These are phyloP conservation scores for Paraphysoderma sedebokerense DNA, from an alignment of 371 early-diverging fungal species.

Conservation along the genomic window DNA sequence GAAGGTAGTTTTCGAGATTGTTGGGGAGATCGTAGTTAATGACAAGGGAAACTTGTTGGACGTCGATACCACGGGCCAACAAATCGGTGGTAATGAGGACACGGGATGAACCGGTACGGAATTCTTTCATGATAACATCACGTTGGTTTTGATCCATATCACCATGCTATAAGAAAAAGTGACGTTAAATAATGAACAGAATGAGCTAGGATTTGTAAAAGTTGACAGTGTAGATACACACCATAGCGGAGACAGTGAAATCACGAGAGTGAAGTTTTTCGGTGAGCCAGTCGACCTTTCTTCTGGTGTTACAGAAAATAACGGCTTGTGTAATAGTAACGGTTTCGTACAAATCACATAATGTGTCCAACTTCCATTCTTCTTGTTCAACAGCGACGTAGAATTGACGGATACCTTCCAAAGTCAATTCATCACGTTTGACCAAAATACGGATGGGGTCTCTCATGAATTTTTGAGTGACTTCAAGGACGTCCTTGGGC, in stretches of 20 bases:
- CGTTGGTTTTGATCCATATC: slow-evolving; percentile 92
- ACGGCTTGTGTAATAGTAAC: slow-evolving; percentile 95
- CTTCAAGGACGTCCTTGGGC: slow-evolving; percentile 91
- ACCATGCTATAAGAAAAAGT: slow-evolving; percentile 60
- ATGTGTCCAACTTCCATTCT: slow-evolving; percentile 91
- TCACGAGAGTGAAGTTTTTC: slow-evolving; percentile 81
- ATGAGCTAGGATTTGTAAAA: neutral
- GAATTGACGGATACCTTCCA: slow-evolving; percentile 99
- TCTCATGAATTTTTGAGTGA: slow-evolving; percentile 93
- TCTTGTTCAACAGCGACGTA: slow-evolving; percentile 93
- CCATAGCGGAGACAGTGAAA: slow-evolving; percentile 91
- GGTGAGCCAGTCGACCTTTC: slow-evolving; percentile 96
- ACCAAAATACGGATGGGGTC: slow-evolving; percentile 97
- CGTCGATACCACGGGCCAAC: slow-evolving; percentile 95
- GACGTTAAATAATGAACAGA: neutral
- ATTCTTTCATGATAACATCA: slow-evolving; percentile 79
- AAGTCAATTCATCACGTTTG: slow-evolving; percentile 99
- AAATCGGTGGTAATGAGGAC: slow-evolving; percentile 90
- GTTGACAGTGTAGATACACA: neutral
- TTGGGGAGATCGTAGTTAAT: slow-evolving; percentile 94
- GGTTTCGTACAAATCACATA: slow-evolving; percentile 92
- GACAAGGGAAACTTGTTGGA: slow-evolving; percentile 92
- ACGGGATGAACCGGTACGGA: slow-evolving; percentile 70
- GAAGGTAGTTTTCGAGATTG: slow-evolving; percentile 85
- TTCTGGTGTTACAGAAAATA: slow-evolving; percentile 96